Percentiles rank a stretch among this genome's conserved stretches.
Conservation (phyloP, 108 stramenopile genomes). For the Pinguiococcus pyrenoidosus region DNA sequence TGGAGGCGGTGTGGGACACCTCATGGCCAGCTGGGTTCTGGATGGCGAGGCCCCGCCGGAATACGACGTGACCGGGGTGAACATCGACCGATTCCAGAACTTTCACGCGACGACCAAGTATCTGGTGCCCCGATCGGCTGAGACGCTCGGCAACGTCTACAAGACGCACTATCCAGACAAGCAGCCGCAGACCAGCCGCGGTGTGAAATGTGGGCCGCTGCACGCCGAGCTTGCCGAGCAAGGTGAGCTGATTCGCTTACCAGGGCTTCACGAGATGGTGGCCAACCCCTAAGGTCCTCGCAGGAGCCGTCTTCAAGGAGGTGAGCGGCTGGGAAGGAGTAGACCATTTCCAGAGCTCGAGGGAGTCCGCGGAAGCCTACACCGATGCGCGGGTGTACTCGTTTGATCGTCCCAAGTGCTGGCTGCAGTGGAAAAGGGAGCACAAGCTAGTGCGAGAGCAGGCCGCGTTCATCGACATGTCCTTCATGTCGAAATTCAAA, state of each 20-base stretch:
- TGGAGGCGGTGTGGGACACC: conserved; percentile 28
- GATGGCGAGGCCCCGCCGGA: conserved; percentile 31
- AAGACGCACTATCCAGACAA: conserved; percentile 49
- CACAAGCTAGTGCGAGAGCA: conserved; percentile 43
- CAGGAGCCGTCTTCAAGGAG: too few species aligned
- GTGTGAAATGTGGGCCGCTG: conserved; percentile 37
- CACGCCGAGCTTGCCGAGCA: conserved; percentile 32
- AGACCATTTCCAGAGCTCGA: conserved; percentile 47
- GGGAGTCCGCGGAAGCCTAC: too few species aligned
- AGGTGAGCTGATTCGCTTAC: conserved; percentile 38
- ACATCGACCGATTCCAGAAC: conserved; percentile 43
- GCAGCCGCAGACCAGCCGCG: conserved; percentile 34
- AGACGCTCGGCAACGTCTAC: conserved; percentile 54
- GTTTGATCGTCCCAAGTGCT: conserved; percentile 43
- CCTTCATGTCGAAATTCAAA: conserved; percentile 61
- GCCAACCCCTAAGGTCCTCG: too few species aligned
- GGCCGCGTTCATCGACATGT: conserved; percentile 64
- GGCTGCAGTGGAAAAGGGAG: conserved; percentile 42
- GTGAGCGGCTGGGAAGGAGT: conserved; percentile 58
- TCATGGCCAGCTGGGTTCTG: conserved; percentile 17
- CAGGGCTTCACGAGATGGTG: too few species aligned
- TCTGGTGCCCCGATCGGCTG: conserved; percentile 37
- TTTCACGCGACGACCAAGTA: conserved; percentile 44
- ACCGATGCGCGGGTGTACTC: too few species aligned
- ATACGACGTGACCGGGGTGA: conserved; percentile 45